A percentile compares a stretch with the other conserved stretches of the same genome.
Evolutionary conservation across 2,329 filamentous ascomycete species (phyloP).

Genomic region (Colletotrichum cereale): DNA sequence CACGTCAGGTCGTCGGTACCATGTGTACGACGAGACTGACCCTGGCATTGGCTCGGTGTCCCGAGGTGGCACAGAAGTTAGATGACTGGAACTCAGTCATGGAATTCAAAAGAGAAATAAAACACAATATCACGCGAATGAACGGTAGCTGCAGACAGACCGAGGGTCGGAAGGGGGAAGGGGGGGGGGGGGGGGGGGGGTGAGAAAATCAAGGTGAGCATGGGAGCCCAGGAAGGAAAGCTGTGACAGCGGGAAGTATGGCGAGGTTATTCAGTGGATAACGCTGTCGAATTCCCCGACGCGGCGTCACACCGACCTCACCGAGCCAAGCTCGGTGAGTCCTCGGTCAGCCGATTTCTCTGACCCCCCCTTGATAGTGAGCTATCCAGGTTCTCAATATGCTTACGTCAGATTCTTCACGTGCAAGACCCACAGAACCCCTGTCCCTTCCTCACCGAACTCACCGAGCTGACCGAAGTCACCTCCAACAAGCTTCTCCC

Average conservation of each 20-base stretch:
- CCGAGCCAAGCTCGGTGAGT: background rate
- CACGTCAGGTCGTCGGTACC: constrained; percentile 31
- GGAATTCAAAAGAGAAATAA: background rate
- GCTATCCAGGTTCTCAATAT: background rate
- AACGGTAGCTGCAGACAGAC: background rate
- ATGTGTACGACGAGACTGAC: constrained; percentile 21
- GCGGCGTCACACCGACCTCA: constrained; percentile 8
- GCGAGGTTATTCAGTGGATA: constrained; percentile 39
- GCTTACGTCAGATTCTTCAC: constrained; percentile 8
- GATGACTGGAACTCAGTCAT: background rate
- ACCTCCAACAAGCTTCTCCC: constrained; percentile 23
- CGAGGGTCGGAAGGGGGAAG: background rate
- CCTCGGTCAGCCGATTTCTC: background rate
- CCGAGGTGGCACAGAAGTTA: background rate
- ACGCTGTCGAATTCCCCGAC: constrained; percentile 24
- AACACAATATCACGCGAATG: background rate
- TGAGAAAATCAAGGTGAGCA: constrained; percentile 1
- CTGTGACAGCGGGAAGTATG: constrained; percentile 38
- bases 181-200: too few relatives aligned
- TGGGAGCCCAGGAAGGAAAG: constrained; percentile 20
- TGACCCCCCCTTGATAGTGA: background rate
- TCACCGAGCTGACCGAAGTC: constrained; percentile 38
- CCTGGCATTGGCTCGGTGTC: constrained; percentile 9
- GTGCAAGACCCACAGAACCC: constrained; percentile 11
- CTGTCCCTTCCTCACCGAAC: constrained; percentile 16